Percentiles rank a stretch among this genome's conserved stretches.
Evolutionary conservation across 208 protist species (phyloP).

Genomic region (Porcisia hertigi): DNA sequence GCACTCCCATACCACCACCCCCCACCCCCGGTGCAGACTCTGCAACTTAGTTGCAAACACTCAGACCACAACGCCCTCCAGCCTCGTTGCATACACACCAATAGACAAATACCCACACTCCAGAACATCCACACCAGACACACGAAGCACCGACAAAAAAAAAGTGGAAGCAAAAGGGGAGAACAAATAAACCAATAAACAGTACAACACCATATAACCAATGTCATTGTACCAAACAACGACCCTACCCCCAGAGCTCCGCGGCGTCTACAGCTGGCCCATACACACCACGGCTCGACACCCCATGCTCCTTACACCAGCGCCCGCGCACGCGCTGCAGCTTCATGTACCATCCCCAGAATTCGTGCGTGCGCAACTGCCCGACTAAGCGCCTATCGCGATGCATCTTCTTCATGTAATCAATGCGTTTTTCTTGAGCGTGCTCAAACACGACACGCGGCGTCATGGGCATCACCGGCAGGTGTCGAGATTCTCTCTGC

Average conservation of each 20-base stretch:
- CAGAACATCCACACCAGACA: slow-evolving; percentile 1
- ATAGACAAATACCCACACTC: not conserved
- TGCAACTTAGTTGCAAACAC: not conserved
- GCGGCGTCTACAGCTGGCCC: slow-evolving; percentile 90
- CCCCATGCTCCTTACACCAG: slow-evolving; percentile 89
- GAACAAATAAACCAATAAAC: not conserved
- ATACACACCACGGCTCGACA: slow-evolving; percentile 90
- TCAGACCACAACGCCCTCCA: not conserved
- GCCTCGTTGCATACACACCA: not conserved
- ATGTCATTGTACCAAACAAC: not conserved
- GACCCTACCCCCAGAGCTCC: slow-evolving; percentile 84
- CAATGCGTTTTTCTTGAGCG: slow-evolving; percentile 80
- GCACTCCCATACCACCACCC: not conserved
- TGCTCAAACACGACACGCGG: slow-evolving; percentile 91
- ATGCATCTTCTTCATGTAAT: slow-evolving; percentile 80
- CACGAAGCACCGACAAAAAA: not conserved
- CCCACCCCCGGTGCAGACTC: not conserved
- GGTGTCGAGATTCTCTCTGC: slow-evolving; percentile 85
- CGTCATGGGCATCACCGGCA: slow-evolving; percentile 91
- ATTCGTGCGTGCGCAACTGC: slow-evolving; percentile 79
- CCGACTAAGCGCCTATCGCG: slow-evolving; percentile 71
- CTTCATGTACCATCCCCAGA: slow-evolving; percentile 93
- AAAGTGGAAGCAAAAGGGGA: not conserved
- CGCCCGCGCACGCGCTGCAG: slow-evolving; percentile 89
- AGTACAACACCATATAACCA: not conserved